A percentile compares a stretch with the other conserved stretches of the same genome.
Conservation (phyloP, 2,329 filamentous ascomycete genomes). For the Colletotrichum brevisporum region DNA sequence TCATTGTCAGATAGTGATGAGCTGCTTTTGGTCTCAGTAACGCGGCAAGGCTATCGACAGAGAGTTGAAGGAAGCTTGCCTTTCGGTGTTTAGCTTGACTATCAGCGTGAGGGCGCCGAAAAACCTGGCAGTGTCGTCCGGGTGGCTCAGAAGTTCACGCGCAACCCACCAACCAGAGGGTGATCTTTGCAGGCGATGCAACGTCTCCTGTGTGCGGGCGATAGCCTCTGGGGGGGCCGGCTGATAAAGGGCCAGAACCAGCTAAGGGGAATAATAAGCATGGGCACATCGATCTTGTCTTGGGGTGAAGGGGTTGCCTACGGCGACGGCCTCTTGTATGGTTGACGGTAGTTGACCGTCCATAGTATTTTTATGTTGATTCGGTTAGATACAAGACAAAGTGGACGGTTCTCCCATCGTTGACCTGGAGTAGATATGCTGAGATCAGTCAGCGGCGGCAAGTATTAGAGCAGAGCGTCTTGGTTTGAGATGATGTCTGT, state of each 20-base stretch:
- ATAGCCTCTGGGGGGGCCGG: slow-evolving; percentile 65
- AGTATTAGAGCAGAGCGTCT: neutral
- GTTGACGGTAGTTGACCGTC: slow-evolving; percentile 35
- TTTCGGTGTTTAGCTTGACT: slow-evolving; percentile 94
- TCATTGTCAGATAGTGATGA: slow-evolving; percentile 69
- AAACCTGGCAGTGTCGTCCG: slow-evolving; percentile 85
- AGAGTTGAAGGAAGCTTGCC: slow-evolving; percentile 55
- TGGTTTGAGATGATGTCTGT: neutral
- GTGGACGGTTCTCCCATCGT: slow-evolving; percentile 5
- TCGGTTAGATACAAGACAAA: neutral
- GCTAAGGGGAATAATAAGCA: slow-evolving; percentile 44
- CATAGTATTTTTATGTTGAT: slow-evolving; percentile 18
- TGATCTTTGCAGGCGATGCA: slow-evolving; percentile 85
- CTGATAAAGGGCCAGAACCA: slow-evolving; percentile 68
- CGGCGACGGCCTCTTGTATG: slow-evolving; percentile 35
- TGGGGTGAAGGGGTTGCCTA: slow-evolving; percentile 13
- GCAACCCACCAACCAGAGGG: slow-evolving; percentile 89
- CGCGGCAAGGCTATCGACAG: slow-evolving; percentile 23
- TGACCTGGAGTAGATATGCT: neutral
- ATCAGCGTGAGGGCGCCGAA: slow-evolving; percentile 94
- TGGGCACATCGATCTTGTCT: neutral
- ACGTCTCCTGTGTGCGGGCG: slow-evolving; percentile 74
- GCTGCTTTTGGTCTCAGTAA: slow-evolving; percentile 45
- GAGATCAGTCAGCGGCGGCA: neutral
- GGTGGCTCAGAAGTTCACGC: slow-evolving; percentile 77